Conservation (phyloP, 2,329 filamentous ascomycete genomes). For the Pseudogymnoascus sp. region DNA sequence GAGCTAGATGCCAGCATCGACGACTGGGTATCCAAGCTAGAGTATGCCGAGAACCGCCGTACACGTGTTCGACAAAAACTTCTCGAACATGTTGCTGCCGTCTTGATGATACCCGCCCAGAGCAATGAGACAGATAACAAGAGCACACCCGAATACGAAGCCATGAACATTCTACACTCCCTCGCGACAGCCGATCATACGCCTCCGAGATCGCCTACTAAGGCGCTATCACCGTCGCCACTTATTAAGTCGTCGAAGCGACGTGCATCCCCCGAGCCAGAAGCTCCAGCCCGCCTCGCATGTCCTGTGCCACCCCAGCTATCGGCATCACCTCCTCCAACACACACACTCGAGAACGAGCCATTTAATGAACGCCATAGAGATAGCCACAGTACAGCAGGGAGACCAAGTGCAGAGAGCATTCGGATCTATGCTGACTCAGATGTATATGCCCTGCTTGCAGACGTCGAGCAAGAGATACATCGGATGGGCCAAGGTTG, state of each 20-base stretch:
- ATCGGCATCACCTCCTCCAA: slow-evolving; percentile 42
- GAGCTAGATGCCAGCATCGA: slow-evolving; percentile 73
- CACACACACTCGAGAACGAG: slow-evolving; percentile 30
- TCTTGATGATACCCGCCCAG: slow-evolving; percentile 42
- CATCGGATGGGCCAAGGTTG: slow-evolving; percentile 29
- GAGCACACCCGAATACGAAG: slow-evolving; percentile 35
- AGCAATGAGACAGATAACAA: slow-evolving; percentile 28
- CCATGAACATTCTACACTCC: slow-evolving; percentile 15
- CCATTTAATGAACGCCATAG: background rate
- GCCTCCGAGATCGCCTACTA: slow-evolving; percentile 52
- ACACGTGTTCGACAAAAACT: slow-evolving; percentile 70
- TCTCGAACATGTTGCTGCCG: slow-evolving; percentile 71
- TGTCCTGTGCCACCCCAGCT: slow-evolving; percentile 16
- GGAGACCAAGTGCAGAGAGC: slow-evolving; percentile 44
- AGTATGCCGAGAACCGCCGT: slow-evolving; percentile 69
- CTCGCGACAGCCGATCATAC: slow-evolving; percentile 21
- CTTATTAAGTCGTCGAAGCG: slow-evolving; percentile 15
- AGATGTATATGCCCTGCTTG: slow-evolving; percentile 57
- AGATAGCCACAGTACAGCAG: slow-evolving; percentile 8
- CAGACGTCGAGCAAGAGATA: slow-evolving; percentile 57
- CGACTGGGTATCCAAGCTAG: slow-evolving; percentile 73
- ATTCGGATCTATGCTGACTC: slow-evolving; percentile 61
- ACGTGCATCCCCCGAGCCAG: background rate
- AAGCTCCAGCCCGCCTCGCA: slow-evolving; percentile 17
- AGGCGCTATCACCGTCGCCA: slow-evolving; percentile 25